Conservation (phyloP, 495 filamentous ascomycete genomes). For the Antarctomyces pellizariae region DNA sequence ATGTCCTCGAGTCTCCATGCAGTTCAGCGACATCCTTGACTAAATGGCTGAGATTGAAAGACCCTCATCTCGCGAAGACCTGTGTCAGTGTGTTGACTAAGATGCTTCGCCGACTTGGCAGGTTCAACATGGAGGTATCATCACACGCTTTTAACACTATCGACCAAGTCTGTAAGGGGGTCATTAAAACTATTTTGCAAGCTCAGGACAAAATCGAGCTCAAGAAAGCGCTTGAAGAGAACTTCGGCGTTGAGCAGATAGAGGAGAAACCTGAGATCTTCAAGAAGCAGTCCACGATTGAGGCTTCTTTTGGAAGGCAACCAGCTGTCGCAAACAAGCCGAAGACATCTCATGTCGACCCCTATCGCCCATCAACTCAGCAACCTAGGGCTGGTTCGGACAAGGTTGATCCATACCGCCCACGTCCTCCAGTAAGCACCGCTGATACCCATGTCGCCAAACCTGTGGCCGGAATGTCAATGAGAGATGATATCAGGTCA, state of each 20-base stretch:
- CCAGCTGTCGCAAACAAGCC: too few species aligned
- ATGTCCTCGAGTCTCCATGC: slow-evolving; percentile 38
- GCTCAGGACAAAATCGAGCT: slow-evolving; percentile 62
- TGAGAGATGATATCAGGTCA: slow-evolving; percentile 19
- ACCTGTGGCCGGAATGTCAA: slow-evolving; percentile 11
- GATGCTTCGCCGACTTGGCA: slow-evolving; percentile 46
- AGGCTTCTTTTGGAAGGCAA: too few species aligned
- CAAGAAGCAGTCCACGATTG: slow-evolving; percentile 41
- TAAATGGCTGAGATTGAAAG: slow-evolving; percentile 65
- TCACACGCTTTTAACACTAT: slow-evolving; percentile 34
- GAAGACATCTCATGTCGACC: too few species aligned
- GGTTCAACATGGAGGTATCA: slow-evolving; percentile 43
- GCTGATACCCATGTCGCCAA: slow-evolving; percentile 9
- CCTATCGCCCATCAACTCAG: too few species aligned
- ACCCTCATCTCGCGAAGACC: slow-evolving; percentile 55
- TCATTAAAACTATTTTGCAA: slow-evolving; percentile 46
- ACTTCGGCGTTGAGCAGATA: slow-evolving; percentile 30
- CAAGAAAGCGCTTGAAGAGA: slow-evolving; percentile 52
- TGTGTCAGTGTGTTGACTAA: slow-evolving; percentile 41
- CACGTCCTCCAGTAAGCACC: slow-evolving; percentile 2
- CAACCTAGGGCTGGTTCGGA: slow-evolving; percentile 10
- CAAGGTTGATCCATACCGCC: slow-evolving; percentile 7
- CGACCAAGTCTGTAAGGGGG: slow-evolving; percentile 30
- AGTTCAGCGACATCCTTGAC: slow-evolving; percentile 40
- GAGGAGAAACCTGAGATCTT: slow-evolving; percentile 19